Evolutionary conservation across 768 basidiomycete genomes (phyloP).

Genomic region (Galerina sulciceps): DNA sequence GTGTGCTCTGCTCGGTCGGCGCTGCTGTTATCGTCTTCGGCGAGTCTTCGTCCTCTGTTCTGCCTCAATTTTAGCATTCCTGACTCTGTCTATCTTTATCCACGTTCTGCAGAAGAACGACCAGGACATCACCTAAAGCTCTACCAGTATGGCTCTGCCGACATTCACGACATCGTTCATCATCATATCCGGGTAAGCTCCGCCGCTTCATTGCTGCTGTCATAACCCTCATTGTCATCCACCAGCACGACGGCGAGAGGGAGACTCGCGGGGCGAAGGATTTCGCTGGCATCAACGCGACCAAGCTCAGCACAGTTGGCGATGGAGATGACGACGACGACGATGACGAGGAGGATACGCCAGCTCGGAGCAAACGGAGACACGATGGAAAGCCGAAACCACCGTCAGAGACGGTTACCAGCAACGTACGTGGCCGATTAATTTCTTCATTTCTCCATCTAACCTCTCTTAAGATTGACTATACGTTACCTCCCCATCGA

Average conservation of each 20-base stretch:
- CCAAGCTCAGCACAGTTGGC: slow-evolving; percentile 36
- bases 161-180: slow-evolving; percentile 71
- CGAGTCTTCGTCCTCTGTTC: slow-evolving; percentile 15
- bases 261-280: too few species aligned
- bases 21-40: slow-evolving; percentile 88
- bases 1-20: slow-evolving; percentile 88
- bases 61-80: slow-evolving; percentile 13
- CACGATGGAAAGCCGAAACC: slow-evolving; percentile 37
- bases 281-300: slow-evolving; percentile 42
- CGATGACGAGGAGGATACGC: slow-evolving; percentile 42
- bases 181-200: slow-evolving; percentile 58
- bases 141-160: slow-evolving; percentile 79
- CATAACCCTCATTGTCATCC: slow-evolving; percentile 12
- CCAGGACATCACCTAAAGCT: slow-evolving; percentile 81
- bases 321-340: slow-evolving; percentile 45
- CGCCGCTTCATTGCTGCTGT: too few species aligned
- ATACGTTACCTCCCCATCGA: slow-evolving; percentile 22
- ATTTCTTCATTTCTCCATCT: neutral
- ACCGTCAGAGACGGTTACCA: slow-evolving; percentile 19
- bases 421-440: slow-evolving; percentile 18
- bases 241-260: slow-evolving; percentile 56
- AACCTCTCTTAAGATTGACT: slow-evolving; percentile 21
- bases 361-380: slow-evolving; percentile 28
- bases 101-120: slow-evolving; percentile 59
- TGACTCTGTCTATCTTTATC: slow-evolving; percentile 49